These are phyloP conservation scores for Galerina marginata DNA, from an alignment of 768 basidiomycete species.

Conservation along the genomic window DNA sequence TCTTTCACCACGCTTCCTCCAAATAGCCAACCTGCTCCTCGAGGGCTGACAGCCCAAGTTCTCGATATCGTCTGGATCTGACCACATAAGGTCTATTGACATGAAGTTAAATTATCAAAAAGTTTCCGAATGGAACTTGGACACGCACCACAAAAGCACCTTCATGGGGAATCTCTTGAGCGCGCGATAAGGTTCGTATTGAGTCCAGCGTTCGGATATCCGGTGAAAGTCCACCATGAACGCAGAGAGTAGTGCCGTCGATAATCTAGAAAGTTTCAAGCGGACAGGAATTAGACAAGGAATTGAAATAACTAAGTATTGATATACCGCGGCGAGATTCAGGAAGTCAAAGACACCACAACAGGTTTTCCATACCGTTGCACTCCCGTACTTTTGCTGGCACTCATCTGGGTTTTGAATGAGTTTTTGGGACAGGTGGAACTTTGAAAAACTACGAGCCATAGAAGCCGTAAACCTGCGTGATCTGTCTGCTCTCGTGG, in stretches of 20 bases:
- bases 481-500: conserved; percentile 97
- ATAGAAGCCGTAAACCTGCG: conserved; percentile 98
- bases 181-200: conserved; percentile 88
- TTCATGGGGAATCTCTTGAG: conserved; percentile 98
- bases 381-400: conserved; percentile 96
- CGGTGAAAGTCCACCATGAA: conserved; percentile 95
- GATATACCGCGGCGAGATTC: conserved; percentile 85
- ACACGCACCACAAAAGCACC: conserved; percentile 87
- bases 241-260: conserved; percentile 90
- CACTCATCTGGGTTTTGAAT: conserved; percentile 75
- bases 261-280: conserved; percentile 67
- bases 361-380: conserved; percentile 96
- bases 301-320: background rate
- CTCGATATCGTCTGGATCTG: conserved; percentile 92
- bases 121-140: background rate
- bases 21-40: conserved; percentile 96
- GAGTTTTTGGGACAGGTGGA: background rate
- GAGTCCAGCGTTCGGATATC: conserved; percentile 96
- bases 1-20: conserved; percentile 86
- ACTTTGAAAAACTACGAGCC: conserved; percentile 54
- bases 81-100: conserved; percentile 94
- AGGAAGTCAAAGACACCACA: conserved; percentile 96
- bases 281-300: background rate
- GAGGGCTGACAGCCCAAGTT: conserved; percentile 97
- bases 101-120: background rate